phyloP scores from a whole-genome alignment of 129 eudicot genomes.

The Sambucus nigra region DNA sequence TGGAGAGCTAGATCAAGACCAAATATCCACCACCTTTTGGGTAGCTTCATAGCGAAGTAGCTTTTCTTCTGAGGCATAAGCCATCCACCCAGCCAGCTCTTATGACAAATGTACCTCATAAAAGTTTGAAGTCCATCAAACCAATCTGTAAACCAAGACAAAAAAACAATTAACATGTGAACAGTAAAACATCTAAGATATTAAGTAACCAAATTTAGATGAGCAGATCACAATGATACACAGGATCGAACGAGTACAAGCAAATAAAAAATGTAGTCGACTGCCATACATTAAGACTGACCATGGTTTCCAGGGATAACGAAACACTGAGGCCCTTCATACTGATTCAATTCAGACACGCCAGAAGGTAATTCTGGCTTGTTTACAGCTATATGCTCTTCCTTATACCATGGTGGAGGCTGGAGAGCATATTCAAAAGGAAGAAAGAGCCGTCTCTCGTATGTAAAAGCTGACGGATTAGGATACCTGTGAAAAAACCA shows the following conservation, averaged over 20 bases:
- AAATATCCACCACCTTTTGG: conserved; percentile 96
- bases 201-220: too few species aligned
- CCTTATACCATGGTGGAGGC: conserved; percentile 84
- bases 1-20: conserved; percentile 97
- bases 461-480: conserved; percentile 87
- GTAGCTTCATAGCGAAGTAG: conserved; percentile 86
- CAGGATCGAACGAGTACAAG: not conserved
- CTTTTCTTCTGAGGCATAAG: conserved; percentile 98
- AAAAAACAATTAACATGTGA: too few species aligned
- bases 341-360: conserved; percentile 50
- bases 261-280: not conserved
- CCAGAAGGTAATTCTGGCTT: conserved; percentile 95
- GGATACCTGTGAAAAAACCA: conserved; percentile 55
- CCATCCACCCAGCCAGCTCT: conserved; percentile 99
- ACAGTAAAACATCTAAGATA: too few species aligned
- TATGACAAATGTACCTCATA: conserved; percentile 96
- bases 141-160: conserved; percentile 50
- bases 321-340: conserved; percentile 95
- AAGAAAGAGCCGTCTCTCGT: conserved; percentile 81
- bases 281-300: conserved; percentile 21
- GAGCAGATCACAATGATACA: not conserved
- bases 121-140: conserved; percentile 96
- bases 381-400: conserved; percentile 77
- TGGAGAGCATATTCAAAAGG: conserved; percentile 94
- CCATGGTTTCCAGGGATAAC: conserved; percentile 98